Base-by-base conservation (phyloP, 805 yeast genomes). In the Yarrowia sp. region DNA sequence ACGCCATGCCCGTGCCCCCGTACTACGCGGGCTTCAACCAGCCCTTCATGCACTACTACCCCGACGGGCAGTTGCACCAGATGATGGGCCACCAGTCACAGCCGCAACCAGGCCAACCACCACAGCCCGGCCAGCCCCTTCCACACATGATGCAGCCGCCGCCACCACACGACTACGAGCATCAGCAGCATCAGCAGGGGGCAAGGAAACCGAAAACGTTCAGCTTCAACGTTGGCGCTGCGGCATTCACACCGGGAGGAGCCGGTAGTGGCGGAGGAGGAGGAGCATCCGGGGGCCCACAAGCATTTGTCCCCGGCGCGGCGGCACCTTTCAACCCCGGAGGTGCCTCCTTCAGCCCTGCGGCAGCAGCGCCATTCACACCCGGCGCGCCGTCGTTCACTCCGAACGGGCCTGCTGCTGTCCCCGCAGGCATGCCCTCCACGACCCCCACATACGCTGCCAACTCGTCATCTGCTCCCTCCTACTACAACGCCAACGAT, bases 161-260 rank as follows among this genome's bases (percentile, higher is more conserved):
- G 35, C 59, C 43, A 46, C 51, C 38, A 19, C 40, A 36, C 16
- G 46, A 36, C 26, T 19, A 16, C n/a, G 35, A 54, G 24, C 35
- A 14, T 32, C 61, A 26, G 26, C 35, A 38, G 22, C 44, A 24
- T 17, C 61, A 54, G 35, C 43, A 26, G 22, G 30, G 11, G 17
- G 35, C 49, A 28, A 40, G 41, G 40, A 58, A 58, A 30, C 49
- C 49, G 30, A 58, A 58, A 41, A 14, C 63, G 33, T 58, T 58
- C 51, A 41, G 41, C 14, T 58, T 58, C 63, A 58, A 58, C 32
- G 63, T 58, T 8, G 51, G 63, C 2, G 63, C 63, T n/a, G 63
- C 63, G 32, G 49, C 63, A n/a, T 58, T 58, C 41, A 58, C 63
- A 1, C 63, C 63, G 16, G 63, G 62, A 8, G 36, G 28, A n/a